Base-by-base conservation (phyloP, 1,284 basidiomycete genomes). In the Ganoderma multipileum region DNA sequence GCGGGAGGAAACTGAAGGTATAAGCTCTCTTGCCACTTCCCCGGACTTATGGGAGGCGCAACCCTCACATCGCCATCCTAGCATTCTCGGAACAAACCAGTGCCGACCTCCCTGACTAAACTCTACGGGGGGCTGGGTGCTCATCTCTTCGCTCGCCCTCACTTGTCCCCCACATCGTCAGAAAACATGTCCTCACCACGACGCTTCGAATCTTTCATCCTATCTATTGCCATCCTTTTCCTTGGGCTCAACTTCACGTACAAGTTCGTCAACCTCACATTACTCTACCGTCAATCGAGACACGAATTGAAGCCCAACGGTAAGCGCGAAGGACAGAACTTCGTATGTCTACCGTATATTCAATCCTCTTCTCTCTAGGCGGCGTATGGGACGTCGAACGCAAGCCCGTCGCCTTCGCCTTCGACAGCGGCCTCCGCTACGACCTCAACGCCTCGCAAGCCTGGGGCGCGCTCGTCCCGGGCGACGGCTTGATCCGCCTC, bases 381-480 rank as follows among this genome's bases (percentile, higher is more conserved):
- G 71, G 71, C 14, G 54, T 69, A 8, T 71, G 69, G 69, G 61
- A 70, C 23, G 67, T 71, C 50, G 72, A 73, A 57, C 69, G 73
- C 41, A 64, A 64, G 54, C 71, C 68, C 59, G 73, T 75, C 8
- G 66, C 64, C 3, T 68, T 73, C 66, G 65, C 71, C 38, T 72
- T 73, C 62, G 72, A 75, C 66, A 63, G 64, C 63, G 69, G 69
- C 36, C 67, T 69, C 36, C 71, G 61, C 62, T 70, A 73, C 63
- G 70, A 67, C 57, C 58, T 71, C 65, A 68, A 72, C 63, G 68
- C 70, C 58, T 70, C 69, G 23, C 63, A 65, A 14, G 70, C 72
- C 14, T 75, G 73, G 73, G 39, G 47, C 33, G 67, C 72, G 28
- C 72, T 71, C 65, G 66, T 75, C n/a, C 74, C 74, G 0, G 69